These are phyloP conservation scores for Pseudoneurospora amorphoporcata DNA, from an alignment of 495 filamentous ascomycete species.

Conservation along the genomic window DNA sequence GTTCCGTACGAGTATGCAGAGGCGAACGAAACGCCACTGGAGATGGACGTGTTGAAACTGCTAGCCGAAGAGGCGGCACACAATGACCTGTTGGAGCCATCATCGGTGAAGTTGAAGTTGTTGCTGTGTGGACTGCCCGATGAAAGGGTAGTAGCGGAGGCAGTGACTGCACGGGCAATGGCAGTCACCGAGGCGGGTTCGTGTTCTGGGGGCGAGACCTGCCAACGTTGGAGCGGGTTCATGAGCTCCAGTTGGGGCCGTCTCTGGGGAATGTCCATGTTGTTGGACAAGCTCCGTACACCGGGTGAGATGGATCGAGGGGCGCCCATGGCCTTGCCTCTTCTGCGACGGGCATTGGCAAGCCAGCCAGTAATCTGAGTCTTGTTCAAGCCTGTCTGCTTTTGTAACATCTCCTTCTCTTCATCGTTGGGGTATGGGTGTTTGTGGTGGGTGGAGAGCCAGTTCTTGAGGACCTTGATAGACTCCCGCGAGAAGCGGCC, in stretches of 20 bases:
- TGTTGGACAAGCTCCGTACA: constrained; percentile 40
- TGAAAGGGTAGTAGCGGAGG: constrained; percentile 39
- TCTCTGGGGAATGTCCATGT: constrained; percentile 56
- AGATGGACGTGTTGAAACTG: constrained; percentile 60
- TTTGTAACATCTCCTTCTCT: constrained; percentile 64
- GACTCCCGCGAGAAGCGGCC: constrained; percentile 62
- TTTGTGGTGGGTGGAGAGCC: constrained; percentile 62
- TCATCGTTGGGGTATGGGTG: constrained; percentile 76
- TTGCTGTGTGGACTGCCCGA: constrained; percentile 41
- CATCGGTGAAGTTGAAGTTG: constrained; percentile 41
- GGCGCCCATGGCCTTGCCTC: constrained; percentile 55
- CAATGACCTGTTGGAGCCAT: constrained; percentile 60
- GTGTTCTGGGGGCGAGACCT: constrained; percentile 75
- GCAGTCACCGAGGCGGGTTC: constrained; percentile 72
- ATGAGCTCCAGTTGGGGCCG: constrained; percentile 48
- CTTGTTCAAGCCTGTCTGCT: constrained; percentile 60
- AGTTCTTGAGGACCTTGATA: constrained; percentile 64
- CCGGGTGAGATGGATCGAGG: constrained; percentile 48
- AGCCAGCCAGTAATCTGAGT: constrained; percentile 80
- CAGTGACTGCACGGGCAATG: constrained; percentile 67
- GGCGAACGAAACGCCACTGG: constrained; percentile 57
- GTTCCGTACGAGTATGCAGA: constrained; percentile 65
- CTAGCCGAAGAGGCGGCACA: constrained; percentile 61
- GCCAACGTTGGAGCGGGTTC: constrained; percentile 81
- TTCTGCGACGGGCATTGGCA: constrained; percentile 63